Percentiles rank a stretch among this genome's conserved stretches.
These are phyloP conservation scores for Myochromella boudieri DNA, from an alignment of 768 basidiomycete genomes.

Conservation along the genomic window DNA sequence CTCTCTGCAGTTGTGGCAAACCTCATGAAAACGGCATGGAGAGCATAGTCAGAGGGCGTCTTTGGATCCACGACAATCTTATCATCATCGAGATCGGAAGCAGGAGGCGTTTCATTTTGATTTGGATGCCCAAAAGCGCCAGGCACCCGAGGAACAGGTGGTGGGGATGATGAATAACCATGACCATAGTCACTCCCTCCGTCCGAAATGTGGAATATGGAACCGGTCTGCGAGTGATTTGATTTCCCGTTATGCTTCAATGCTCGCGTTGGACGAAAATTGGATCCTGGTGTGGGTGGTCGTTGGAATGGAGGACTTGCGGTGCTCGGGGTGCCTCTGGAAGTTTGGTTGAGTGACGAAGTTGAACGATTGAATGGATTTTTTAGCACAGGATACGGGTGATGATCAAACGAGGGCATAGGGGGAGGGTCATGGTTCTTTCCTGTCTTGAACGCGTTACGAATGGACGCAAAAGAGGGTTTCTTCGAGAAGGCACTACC, in stretches of 20 bases:
- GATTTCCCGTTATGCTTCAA: conserved; percentile 69
- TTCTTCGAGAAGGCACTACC: conserved; percentile 73
- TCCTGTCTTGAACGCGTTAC: conserved; percentile 80
- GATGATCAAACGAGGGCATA: conserved; percentile 68
- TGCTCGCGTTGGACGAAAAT: conserved; percentile 38
- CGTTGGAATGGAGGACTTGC: conserved; percentile 55
- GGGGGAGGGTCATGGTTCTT: conserved; percentile 69
- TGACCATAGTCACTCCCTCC: conserved; percentile 68
- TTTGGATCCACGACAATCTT: conserved; percentile 69
- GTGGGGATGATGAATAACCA: conserved; percentile 59
- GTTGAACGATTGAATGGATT: conserved; percentile 84
- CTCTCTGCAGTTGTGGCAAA: conserved; percentile 79
- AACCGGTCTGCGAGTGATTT: conserved; percentile 76
- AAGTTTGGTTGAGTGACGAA: conserved; percentile 64
- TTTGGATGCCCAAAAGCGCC: conserved; percentile 48
- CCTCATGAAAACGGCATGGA: conserved; percentile 85
- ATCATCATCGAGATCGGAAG: conserved; percentile 62
- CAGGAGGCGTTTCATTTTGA: conserved; percentile 52
- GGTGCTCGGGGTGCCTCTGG: conserved; percentile 37
- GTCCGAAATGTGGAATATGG: conserved; percentile 70
- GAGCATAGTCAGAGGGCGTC: conserved; percentile 85
- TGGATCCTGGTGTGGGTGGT: conserved; percentile 61
- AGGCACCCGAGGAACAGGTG: conserved; percentile 79
- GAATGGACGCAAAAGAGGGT: conserved; percentile 81
- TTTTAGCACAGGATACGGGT: conserved; percentile 69